Conservation (phyloP, 1,284 basidiomycete species). For the Pterulicium gracile region DNA sequence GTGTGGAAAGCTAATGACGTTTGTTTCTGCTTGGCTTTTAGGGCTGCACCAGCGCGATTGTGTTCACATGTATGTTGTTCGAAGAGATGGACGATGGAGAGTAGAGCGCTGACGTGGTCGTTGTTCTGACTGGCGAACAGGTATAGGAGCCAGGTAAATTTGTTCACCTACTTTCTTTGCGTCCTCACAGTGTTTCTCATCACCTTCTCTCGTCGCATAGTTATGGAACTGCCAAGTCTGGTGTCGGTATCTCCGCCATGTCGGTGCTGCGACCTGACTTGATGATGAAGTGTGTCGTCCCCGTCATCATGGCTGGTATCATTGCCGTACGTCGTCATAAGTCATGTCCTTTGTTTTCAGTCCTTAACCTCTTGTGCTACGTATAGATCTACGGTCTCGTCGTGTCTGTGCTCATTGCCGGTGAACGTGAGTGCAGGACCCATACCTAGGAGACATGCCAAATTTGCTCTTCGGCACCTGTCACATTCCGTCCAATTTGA, state of each 20-base stretch:
- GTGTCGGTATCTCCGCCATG: constrained; percentile 98
- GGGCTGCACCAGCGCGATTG: constrained; percentile 95
- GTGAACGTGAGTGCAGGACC: constrained; percentile 39
- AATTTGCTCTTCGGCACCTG: background rate
- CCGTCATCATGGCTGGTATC: constrained; percentile 99
- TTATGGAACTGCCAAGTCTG: constrained; percentile 97
- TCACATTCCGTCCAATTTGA: constrained; percentile 7
- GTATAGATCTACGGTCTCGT: constrained; percentile 54
- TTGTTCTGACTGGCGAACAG: constrained; percentile 22
- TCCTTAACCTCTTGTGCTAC: background rate
- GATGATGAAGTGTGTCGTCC: constrained; percentile 94
- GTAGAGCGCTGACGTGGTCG: constrained; percentile 6
- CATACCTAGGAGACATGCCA: no score
- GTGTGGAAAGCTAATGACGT: constrained; percentile 4
- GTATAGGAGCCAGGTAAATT: constrained; percentile 60
- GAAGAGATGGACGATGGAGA: background rate
- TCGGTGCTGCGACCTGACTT: constrained; percentile 90
- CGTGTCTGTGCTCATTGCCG: constrained; percentile 66
- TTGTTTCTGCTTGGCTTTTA: constrained; percentile 20
- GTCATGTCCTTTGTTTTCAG: constrained; percentile 3
- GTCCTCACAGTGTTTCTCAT: constrained; percentile 6
- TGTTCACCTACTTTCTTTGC: background rate
- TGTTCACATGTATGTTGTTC: constrained; percentile 82
- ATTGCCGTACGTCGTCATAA: constrained; percentile 66
- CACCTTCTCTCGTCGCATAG: constrained; percentile 22